Percentiles rank a stretch among this genome's conserved stretches.
Conservation (phyloP, 306 rosid genomes). For the Canavalia gladiata region DNA sequence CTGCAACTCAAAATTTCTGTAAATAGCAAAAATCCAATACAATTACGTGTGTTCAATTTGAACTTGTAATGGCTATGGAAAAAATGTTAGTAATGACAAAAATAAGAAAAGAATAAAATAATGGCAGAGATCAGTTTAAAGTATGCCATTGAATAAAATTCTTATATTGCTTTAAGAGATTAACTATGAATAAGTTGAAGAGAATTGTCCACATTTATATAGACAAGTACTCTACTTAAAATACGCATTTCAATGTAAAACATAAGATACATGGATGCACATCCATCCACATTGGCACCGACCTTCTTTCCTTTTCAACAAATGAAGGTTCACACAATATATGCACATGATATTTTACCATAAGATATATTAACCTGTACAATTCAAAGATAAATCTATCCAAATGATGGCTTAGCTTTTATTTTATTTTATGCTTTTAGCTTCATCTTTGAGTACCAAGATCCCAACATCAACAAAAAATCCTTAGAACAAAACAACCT, state of each 20-base stretch:
- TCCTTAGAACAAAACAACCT: not conserved
- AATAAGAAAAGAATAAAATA: conserved; percentile 1
- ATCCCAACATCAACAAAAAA: not conserved
- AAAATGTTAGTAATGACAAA: not conserved
- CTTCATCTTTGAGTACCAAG: not conserved
- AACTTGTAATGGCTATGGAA: not conserved
- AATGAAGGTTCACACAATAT: not conserved
- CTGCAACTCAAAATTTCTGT: conserved; percentile 48
- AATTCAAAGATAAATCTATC: not conserved
- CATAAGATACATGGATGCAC: conserved; percentile 4
- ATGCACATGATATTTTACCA: not conserved
- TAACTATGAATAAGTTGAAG: not conserved
- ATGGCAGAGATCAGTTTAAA: not conserved
- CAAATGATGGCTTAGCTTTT: conserved; percentile 6
- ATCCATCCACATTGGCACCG: not conserved
- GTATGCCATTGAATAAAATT: not conserved
- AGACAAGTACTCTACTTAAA: conserved; percentile 6
- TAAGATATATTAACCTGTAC: not conserved
- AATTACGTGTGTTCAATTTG: not conserved
- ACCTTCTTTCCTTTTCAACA: not conserved
- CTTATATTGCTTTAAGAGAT: not conserved
- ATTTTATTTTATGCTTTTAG: not conserved
- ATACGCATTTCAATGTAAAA: conserved; percentile 1
- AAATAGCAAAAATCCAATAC: conserved; percentile 35
- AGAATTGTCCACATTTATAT: not conserved